A percentile compares a stretch with the other conserved stretches of the same genome.
Evolutionary conservation across 169 alveolate species (phyloP).

Genomic region (Cyclospora cayetanensis): DNA sequence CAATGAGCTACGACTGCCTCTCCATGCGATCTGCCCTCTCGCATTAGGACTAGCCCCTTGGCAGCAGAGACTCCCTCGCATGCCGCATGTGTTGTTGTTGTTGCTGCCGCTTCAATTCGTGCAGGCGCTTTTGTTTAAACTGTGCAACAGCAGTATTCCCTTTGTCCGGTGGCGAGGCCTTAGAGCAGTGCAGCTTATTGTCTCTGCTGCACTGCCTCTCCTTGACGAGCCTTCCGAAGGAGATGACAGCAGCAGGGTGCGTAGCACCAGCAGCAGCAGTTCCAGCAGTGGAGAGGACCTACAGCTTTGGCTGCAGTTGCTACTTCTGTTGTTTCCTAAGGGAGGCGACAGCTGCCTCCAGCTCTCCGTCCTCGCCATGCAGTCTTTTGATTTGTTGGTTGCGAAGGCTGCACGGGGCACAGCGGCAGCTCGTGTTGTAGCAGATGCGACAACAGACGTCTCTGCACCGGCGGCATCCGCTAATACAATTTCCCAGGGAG

Average conservation of each 20-base stretch:
- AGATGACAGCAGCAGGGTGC: not conserved
- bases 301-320: not conserved
- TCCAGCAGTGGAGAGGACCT: not conserved
- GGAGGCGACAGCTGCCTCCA: constrained; percentile 24
- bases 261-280: not conserved
- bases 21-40: too few relatives aligned
- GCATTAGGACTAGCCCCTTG: too few relatives aligned
- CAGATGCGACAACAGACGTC: not conserved
- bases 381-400: not conserved
- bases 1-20: too few relatives aligned
- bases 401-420: not conserved
- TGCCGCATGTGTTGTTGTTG: not conserved
- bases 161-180: constrained; percentile 8
- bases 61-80: too few relatives aligned
- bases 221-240: not conserved
- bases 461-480: not conserved
- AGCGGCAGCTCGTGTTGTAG: not conserved
- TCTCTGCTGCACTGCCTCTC: not conserved
- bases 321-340: not conserved
- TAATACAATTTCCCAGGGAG: not conserved
- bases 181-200: not conserved
- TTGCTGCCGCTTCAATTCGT: too few relatives aligned
- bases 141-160: constrained; percentile 6
- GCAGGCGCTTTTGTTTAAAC: not conserved
- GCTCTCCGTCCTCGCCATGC: not conserved